Evolutionary conservation across 2,329 filamentous ascomycete genomes (phyloP).

Genomic region (Epichloe uncinata): DNA sequence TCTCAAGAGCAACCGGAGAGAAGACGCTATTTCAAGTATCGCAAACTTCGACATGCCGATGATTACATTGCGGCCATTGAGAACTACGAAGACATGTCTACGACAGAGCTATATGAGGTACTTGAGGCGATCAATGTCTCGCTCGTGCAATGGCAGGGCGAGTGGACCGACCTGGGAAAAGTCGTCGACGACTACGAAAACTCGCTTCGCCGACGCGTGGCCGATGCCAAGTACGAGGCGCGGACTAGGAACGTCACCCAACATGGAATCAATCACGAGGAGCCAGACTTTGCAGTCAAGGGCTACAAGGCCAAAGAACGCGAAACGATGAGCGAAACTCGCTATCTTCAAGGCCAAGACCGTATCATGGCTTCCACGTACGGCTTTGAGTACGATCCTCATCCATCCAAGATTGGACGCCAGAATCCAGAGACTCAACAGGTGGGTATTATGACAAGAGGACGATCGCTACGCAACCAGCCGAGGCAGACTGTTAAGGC

Average conservation of each 20-base stretch:
- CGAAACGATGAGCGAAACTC: slow-evolving; percentile 29
- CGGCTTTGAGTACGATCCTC: slow-evolving; percentile 47
- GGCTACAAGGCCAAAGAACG: slow-evolving; percentile 35
- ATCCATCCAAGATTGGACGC: slow-evolving; percentile 41
- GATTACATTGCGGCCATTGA: slow-evolving; percentile 36
- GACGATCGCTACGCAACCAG: slow-evolving; percentile 41
- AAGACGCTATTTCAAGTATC: slow-evolving; percentile 28
- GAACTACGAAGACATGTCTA: slow-evolving; percentile 35
- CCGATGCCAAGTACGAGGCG: slow-evolving; percentile 34
- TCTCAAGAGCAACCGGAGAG: slow-evolving; percentile 19
- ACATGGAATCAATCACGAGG: slow-evolving; percentile 29
- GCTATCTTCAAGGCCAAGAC: slow-evolving; percentile 40
- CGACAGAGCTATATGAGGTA: slow-evolving; percentile 30
- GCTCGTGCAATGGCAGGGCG: slow-evolving; percentile 38
- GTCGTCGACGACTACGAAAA: slow-evolving; percentile 46
- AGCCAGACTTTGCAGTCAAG: slow-evolving; percentile 40
- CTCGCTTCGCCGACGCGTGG: slow-evolving; percentile 33
- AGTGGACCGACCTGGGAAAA: slow-evolving; percentile 37
- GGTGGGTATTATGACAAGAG: slow-evolving; percentile 35
- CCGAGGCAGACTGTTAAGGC: slow-evolving; percentile 45
- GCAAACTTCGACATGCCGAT: slow-evolving; percentile 36
- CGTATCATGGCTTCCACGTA: slow-evolving; percentile 45
- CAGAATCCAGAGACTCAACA: slow-evolving; percentile 45
- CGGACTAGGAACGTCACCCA: slow-evolving; percentile 26
- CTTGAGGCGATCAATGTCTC: slow-evolving; percentile 31